These are phyloP conservation scores for Arthrinium puccinioides DNA, from an alignment of 2,329 filamentous ascomycete genomes.

Conservation along the genomic window DNA sequence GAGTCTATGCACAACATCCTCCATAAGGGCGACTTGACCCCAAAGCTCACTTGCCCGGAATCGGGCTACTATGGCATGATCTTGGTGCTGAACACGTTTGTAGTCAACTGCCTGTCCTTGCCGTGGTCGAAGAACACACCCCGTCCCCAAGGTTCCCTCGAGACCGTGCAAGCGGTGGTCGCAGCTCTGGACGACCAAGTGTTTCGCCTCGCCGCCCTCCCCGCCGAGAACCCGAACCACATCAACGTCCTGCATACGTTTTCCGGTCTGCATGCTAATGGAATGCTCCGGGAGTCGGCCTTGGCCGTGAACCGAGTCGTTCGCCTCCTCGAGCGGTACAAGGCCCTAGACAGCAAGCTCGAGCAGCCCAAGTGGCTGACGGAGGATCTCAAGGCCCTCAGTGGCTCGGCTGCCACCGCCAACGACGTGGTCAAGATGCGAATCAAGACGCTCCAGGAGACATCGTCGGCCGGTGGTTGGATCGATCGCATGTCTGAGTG, in stretches of 20 bases:
- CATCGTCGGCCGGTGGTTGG: conserved; percentile 26
- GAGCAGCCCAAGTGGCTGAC: conserved; percentile 25
- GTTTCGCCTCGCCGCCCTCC: neutral
- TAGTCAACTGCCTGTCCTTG: neutral
- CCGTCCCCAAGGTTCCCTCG: neutral
- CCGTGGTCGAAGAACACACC: neutral
- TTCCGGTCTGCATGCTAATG: conserved; percentile 25
- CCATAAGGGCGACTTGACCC: neutral
- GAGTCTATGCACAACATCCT: conserved; percentile 4
- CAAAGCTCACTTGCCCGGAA: conserved; percentile 1
- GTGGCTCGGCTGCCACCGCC: conserved; percentile 13
- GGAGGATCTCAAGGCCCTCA: conserved; percentile 24
- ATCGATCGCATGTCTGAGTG: conserved; percentile 27
- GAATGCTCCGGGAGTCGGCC: conserved; percentile 28
- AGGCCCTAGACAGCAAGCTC: conserved; percentile 21
- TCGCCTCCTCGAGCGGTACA: conserved; percentile 17
- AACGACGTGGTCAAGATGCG: conserved; percentile 21
- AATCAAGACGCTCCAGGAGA: conserved; percentile 23
- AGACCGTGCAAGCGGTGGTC: neutral
- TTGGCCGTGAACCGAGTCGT: conserved; percentile 23
- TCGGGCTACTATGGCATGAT: neutral
- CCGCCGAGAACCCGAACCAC: neutral
- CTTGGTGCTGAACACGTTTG: neutral
- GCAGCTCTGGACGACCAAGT: neutral
- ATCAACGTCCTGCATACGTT: conserved; percentile 17